These are phyloP conservation scores for Micractinium conductrix DNA, from an alignment of 139 green algal species.

Conservation along the genomic window DNA sequence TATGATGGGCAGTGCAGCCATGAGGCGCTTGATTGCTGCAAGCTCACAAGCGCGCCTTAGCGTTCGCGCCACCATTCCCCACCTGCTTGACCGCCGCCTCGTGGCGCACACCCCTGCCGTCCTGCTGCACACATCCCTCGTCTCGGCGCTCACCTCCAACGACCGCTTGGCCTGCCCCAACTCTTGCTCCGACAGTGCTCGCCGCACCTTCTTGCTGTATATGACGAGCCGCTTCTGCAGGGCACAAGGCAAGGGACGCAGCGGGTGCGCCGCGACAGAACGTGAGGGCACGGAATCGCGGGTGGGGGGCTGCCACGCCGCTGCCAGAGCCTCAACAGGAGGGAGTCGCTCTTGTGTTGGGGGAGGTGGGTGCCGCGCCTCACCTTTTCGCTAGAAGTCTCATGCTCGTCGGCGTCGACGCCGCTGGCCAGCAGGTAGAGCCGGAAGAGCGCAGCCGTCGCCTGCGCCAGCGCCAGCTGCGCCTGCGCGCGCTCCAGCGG, in stretches of 20 bases:
- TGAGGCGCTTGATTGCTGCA: background rate
- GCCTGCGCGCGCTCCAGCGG: conserved; percentile 28
- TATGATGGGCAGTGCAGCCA: background rate
- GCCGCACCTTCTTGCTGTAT: too few species aligned
- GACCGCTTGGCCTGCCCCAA: too few species aligned
- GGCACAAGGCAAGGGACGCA: background rate
- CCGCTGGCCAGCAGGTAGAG: conserved; percentile 29
- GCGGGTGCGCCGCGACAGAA: too few species aligned
- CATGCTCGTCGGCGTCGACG: conserved; percentile 32
- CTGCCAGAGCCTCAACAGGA: too few species aligned
- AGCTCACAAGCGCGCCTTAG: background rate
- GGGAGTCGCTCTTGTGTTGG: too few species aligned
- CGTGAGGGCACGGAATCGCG: too few species aligned
- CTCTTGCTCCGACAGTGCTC: too few species aligned
- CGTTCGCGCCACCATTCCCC: too few species aligned
- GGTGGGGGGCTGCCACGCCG: too few species aligned
- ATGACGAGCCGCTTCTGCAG: conserved; percentile 45
- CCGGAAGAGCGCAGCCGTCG: conserved; percentile 20
- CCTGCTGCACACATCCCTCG: conserved; percentile 55
- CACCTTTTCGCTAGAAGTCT: conserved; percentile 18
- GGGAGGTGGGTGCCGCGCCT: too few species aligned
- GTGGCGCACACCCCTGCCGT: conserved; percentile 62
- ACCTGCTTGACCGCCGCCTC: conserved; percentile 17
- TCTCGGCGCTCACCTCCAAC: too few species aligned
- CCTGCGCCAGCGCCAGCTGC: conserved; percentile 35